Percentiles rank a stretch among this genome's conserved stretches.
Conservation (phyloP, 2,329 filamentous ascomycete species). For the Xylaria sp. region DNA sequence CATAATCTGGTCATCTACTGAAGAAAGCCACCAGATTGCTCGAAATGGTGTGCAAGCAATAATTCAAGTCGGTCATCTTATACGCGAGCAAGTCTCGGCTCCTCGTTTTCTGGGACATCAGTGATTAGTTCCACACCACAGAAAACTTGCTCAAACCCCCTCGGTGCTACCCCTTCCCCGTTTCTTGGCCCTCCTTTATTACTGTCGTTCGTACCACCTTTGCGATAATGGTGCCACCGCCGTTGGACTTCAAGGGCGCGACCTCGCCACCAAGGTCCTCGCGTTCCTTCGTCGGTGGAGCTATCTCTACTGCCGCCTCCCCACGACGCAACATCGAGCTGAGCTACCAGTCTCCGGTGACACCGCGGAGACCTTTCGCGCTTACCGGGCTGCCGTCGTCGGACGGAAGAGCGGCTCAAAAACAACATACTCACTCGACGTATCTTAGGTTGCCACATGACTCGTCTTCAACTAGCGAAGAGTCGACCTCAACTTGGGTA, state of each 20-base stretch:
- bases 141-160: constrained; percentile 19
- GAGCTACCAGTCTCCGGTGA: constrained; percentile 38
- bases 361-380: constrained; percentile 18
- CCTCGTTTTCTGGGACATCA: background rate
- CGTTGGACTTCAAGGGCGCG: constrained; percentile 15
- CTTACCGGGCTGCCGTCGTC: background rate
- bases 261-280: constrained; percentile 15
- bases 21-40: background rate
- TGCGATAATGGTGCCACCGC: constrained; percentile 25
- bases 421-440: constrained; percentile 13
- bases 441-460: constrained; percentile 30
- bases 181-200: background rate
- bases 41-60: background rate
- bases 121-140: background rate
- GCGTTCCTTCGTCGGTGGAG: constrained; percentile 23
- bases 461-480: constrained; percentile 17
- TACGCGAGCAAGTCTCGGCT: background rate
- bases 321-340: constrained; percentile 36
- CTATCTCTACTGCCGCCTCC: constrained; percentile 35
- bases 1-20: background rate
- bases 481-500: constrained; percentile 5
- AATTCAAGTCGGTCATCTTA: background rate
- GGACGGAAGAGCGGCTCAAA: background rate
- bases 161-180: background rate
- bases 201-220: background rate